phyloP scores from a whole-genome alignment of 208 protist genomes.

The Leishmania gerbilli region DNA sequence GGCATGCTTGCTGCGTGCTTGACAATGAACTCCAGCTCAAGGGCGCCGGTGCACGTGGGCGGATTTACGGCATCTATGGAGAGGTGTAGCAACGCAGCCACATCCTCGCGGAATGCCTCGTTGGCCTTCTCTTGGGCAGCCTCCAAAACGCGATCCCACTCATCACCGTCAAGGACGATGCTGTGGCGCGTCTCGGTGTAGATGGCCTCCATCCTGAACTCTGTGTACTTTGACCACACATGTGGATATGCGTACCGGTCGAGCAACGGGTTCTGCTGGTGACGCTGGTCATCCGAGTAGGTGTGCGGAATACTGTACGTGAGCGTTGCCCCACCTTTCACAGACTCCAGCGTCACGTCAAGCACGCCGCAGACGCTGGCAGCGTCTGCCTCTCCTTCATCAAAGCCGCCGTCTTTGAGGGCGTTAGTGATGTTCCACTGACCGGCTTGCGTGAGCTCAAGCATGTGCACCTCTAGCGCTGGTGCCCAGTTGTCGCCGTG shows the following conservation, averaged over 20 bases:
- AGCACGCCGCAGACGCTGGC: background rate
- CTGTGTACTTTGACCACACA: slow-evolving; percentile 31
- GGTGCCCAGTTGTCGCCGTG: slow-evolving; percentile 20
- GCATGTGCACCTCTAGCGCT: background rate
- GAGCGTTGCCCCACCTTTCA: slow-evolving; percentile 19
- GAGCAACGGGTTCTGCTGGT: slow-evolving; percentile 23
- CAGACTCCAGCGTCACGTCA: slow-evolving; percentile 1
- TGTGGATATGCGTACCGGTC: slow-evolving; percentile 21
- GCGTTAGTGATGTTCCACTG: slow-evolving; percentile 18
- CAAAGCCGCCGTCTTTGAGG: background rate
- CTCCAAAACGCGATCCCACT: slow-evolving; percentile 34
- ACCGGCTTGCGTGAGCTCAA: slow-evolving; percentile 12
- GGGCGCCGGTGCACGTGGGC: slow-evolving; percentile 20
- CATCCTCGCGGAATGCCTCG: slow-evolving; percentile 42
- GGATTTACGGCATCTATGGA: slow-evolving; percentile 9
- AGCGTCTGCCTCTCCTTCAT: background rate
- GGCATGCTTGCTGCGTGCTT: slow-evolving; percentile 10
- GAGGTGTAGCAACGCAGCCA: slow-evolving; percentile 20
- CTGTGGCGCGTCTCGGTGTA: slow-evolving; percentile 37
- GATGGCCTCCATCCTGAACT: background rate
- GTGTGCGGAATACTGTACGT: slow-evolving; percentile 18
- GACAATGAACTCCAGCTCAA: slow-evolving; percentile 34
- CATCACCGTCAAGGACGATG: slow-evolving; percentile 34
- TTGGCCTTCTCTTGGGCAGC: slow-evolving; percentile 21
- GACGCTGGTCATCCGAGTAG: background rate